These are phyloP conservation scores for Lantana camara DNA, from an alignment of 257 asterid genomes.

Conservation along the genomic window DNA sequence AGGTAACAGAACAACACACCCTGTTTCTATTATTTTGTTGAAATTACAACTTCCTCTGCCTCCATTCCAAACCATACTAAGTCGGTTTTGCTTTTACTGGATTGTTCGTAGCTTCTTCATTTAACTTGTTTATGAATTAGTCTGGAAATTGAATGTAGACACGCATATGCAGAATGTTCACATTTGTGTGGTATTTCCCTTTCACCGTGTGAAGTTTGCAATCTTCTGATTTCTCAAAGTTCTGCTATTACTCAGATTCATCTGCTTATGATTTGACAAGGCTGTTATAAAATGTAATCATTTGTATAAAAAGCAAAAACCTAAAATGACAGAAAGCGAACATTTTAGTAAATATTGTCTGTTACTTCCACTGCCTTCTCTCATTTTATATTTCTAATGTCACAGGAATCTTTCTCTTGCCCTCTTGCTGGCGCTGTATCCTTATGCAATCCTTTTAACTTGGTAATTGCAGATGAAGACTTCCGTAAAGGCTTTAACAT, in stretches of 20 bases:
- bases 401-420: conserved; percentile 84
- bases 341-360: not conserved
- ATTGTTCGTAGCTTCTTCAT: not conserved
- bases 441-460: conserved; percentile 93
- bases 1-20: conserved; percentile 44
- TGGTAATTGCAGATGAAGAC: conserved; percentile 92
- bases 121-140: not conserved
- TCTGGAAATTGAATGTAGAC: not conserved
- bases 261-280: not conserved
- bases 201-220: not conserved
- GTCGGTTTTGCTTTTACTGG: not conserved
- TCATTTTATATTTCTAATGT: conserved; percentile 29
- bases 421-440: conserved; percentile 93
- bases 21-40: not conserved
- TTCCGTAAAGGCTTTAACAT: conserved; percentile 92
- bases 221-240: conserved; percentile 5
- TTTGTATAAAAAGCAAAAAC: conserved; percentile 4
- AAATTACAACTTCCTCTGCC: not conserved
- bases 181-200: not conserved
- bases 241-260: not conserved
- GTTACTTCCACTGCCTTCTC: conserved; percentile 1
- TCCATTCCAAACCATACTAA: not conserved
- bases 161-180: not conserved
- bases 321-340: not conserved
- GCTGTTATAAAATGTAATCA: not conserved